Conservation (phyloP, 1,284 basidiomycete genomes). For the Cryptococcus sp. region DNA sequence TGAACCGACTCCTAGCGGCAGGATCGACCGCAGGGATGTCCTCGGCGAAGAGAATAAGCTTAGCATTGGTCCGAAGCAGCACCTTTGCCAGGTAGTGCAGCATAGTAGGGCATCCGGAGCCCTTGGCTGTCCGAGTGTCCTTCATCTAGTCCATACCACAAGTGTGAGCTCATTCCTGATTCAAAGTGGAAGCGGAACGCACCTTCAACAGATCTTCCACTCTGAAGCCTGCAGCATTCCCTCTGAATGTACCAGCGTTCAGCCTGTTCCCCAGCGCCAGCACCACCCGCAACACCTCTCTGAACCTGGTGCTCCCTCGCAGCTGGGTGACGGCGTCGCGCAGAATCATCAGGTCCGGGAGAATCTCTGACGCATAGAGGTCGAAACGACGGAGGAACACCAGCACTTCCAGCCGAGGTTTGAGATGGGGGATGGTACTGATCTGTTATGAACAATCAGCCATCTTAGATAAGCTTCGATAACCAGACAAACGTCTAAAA, state of each 20-base stretch:
- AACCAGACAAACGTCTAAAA: background rate
- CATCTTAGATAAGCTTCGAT: background rate
- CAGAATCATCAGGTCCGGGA: constrained; percentile 75
- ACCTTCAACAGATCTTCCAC: constrained; percentile 78
- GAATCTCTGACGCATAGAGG: constrained; percentile 74
- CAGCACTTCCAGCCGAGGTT: constrained; percentile 73
- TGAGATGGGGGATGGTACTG: constrained; percentile 69
- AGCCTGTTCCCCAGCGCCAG: constrained; percentile 75
- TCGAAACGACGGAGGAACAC: constrained; percentile 76
- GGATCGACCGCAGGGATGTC: constrained; percentile 78
- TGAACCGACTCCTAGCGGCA: constrained; percentile 65
- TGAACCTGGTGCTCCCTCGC: constrained; percentile 65
- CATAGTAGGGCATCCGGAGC: constrained; percentile 73
- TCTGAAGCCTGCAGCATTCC: constrained; percentile 77
- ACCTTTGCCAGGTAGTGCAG: constrained; percentile 79
- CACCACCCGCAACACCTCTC: constrained; percentile 65
- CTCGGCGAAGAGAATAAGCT: constrained; percentile 68
- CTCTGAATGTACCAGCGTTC: constrained; percentile 77
- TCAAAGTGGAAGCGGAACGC: too few species aligned
- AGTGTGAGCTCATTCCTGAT: background rate
- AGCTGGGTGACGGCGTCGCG: constrained; percentile 70
- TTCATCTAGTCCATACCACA: constrained; percentile 59
- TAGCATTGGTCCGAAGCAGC: constrained; percentile 66
- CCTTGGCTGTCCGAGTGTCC: constrained; percentile 74
- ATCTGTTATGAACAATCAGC: constrained; percentile 55